phyloP scores from a whole-genome alignment of 2,329 filamentous ascomycete genomes.

The Mollisiaceae sp. region DNA sequence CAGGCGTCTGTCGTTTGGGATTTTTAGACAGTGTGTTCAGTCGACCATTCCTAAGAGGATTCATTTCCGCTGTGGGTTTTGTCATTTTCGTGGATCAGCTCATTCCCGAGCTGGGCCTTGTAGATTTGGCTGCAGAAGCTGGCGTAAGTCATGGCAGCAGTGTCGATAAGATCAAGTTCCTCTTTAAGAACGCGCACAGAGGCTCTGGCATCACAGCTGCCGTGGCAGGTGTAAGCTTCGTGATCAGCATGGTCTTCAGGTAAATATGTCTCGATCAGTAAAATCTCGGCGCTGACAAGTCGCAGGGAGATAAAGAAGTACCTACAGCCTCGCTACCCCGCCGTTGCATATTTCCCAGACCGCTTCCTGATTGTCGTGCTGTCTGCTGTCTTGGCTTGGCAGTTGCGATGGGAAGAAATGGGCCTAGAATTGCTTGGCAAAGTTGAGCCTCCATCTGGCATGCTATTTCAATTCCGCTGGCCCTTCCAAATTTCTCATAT shows the following conservation, averaged over 20 bases:
- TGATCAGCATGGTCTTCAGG: constrained; percentile 89
- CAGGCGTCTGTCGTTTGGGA: constrained; percentile 82
- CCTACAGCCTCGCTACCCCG: constrained; percentile 78
- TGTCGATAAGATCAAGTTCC: constrained; percentile 82
- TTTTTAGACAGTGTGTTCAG: constrained; percentile 96
- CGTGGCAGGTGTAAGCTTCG: constrained; percentile 80
- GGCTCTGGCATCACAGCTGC: constrained; percentile 77
- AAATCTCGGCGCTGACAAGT: constrained; percentile 24
- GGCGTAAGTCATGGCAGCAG: constrained; percentile 84
- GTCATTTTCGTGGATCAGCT: constrained; percentile 96
- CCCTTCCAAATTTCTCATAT: constrained; percentile 80
- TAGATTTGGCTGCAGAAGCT: constrained; percentile 62
- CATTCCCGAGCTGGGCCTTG: constrained; percentile 86
- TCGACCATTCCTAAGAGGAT: constrained; percentile 88
- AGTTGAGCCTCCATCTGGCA: constrained; percentile 75
- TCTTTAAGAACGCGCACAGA: constrained; percentile 68
- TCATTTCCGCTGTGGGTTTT: constrained; percentile 96
- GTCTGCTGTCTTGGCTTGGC: constrained; percentile 80
- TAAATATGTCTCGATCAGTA: constrained; percentile 47
- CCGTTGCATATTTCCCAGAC: constrained; percentile 88
- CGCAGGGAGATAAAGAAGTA: constrained; percentile 78
- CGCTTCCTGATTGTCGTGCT: constrained; percentile 88
- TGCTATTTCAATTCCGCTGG: constrained; percentile 80
- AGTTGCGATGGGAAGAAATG: constrained; percentile 75
- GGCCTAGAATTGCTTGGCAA: constrained; percentile 85